Evolutionary conservation across 192 early-diverging fungal species (phyloP).

Genomic region (Polychytrium aggregatum): DNA sequence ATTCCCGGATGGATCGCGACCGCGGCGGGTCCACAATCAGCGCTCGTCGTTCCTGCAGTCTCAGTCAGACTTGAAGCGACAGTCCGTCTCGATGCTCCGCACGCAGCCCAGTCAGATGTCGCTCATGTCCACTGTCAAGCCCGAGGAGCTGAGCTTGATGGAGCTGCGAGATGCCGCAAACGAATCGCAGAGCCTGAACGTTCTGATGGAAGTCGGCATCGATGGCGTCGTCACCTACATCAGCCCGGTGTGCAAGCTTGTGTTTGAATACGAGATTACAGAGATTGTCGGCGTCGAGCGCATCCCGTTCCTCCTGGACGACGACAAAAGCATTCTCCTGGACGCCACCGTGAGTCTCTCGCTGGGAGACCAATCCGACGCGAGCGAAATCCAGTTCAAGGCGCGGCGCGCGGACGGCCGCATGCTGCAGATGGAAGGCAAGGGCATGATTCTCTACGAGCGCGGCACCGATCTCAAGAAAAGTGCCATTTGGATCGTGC

Average conservation of each 20-base stretch:
- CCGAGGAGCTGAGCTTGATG: conserved; percentile 1
- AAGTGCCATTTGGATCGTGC: conserved; percentile 70
- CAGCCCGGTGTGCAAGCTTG: conserved; percentile 53
- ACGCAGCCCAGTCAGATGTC: no score
- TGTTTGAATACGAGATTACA: conserved; percentile 51
- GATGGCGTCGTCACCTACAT: conserved; percentile 48
- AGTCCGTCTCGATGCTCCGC: no score
- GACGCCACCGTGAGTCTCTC: conserved; percentile 45
- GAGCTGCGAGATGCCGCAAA: conserved; percentile 53
- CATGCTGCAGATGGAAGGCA: conserved; percentile 66
- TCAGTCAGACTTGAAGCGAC: no score
- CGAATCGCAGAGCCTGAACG: conserved; percentile 54
- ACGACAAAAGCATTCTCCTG: conserved; percentile 48
- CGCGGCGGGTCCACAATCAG: no score
- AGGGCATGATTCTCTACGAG: conserved; percentile 75
- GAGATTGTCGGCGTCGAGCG: conserved; percentile 8
- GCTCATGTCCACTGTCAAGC: no score
- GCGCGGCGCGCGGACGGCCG: conserved; percentile 35
- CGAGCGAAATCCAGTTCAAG: conserved; percentile 58
- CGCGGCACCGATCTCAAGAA: conserved; percentile 44
- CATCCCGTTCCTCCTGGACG: conserved; percentile 36
- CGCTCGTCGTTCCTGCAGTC: no score
- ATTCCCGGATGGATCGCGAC: no score
- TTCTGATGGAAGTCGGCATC: conserved; percentile 68
- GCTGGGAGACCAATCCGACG: no score